Conservation (phyloP, 225 moss, liverwort and hornwort species). For the Takakia lepidozioides region DNA sequence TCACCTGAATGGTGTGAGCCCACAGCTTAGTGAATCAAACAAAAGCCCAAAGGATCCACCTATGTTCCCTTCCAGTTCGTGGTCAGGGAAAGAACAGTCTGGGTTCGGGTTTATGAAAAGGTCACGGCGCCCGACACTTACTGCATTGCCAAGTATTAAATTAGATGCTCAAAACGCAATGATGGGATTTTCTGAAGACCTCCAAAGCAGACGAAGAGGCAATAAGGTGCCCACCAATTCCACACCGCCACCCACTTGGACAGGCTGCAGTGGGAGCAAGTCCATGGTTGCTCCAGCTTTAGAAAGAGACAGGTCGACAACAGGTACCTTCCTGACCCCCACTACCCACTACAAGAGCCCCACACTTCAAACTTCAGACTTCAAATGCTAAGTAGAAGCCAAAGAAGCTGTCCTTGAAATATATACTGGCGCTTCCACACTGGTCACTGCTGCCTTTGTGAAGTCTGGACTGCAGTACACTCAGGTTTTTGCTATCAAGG, state of each 20-base stretch:
- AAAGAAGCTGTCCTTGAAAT: too few relatives aligned
- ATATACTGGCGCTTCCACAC: background rate
- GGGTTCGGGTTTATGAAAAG: too few relatives aligned
- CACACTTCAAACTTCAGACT: too few relatives aligned
- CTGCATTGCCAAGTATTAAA: slow-evolving; percentile 3
- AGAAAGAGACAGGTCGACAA: slow-evolving; percentile 12
- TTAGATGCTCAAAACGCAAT: slow-evolving; percentile 9
- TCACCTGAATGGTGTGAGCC: slow-evolving; percentile 6
- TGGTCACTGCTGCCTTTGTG: too few relatives aligned
- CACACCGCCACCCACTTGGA: slow-evolving; percentile 18
- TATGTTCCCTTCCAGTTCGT: too few relatives aligned
- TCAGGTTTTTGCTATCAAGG: too few relatives aligned
- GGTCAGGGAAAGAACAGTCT: too few relatives aligned
- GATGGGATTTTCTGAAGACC: slow-evolving; percentile 5
- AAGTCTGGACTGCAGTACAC: too few relatives aligned
- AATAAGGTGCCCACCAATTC: slow-evolving; percentile 11
- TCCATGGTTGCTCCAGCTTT: slow-evolving; percentile 13
- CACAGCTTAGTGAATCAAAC: slow-evolving; percentile 9
- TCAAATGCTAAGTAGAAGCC: too few relatives aligned
- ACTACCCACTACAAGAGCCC: too few relatives aligned
- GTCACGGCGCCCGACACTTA: too few relatives aligned
- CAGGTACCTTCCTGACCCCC: background rate
- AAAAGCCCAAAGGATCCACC: slow-evolving; percentile 25
- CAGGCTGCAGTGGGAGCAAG: slow-evolving; percentile 17
- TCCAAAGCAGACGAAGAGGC: slow-evolving; percentile 6